phyloP scores from a whole-genome alignment of 2,329 filamentous ascomycete genomes.

The Kalmusia sp. region DNA sequence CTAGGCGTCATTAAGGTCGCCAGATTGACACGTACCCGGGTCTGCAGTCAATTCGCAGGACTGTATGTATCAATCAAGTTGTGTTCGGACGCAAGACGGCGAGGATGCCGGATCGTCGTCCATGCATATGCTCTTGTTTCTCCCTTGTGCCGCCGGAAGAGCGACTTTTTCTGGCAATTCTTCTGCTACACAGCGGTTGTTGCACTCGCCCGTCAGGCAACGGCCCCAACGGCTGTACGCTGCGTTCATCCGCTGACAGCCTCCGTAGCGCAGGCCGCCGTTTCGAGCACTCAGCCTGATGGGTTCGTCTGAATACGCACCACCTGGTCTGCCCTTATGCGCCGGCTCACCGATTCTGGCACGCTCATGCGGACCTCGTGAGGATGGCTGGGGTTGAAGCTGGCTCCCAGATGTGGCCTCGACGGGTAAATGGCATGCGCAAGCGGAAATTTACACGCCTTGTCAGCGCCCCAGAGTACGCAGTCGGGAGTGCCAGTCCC shows the following conservation, averaged over 20 bases:
- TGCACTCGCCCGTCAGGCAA: constrained; percentile 27
- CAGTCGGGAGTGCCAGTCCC: not conserved
- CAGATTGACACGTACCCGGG: not conserved
- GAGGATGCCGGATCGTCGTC: not conserved
- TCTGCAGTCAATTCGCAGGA: not conserved
- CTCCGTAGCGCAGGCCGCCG: constrained; percentile 20
- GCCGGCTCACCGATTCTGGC: constrained; percentile 19
- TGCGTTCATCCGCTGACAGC: constrained; percentile 30
- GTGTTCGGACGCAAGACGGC: not conserved
- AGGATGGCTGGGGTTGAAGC: constrained; percentile 24
- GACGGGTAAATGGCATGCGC: constrained; percentile 41
- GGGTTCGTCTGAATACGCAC: constrained; percentile 22
- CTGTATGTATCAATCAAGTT: not conserved
- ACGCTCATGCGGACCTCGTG: constrained; percentile 11
- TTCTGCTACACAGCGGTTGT: constrained; percentile 29
- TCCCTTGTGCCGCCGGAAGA: constrained; percentile 9
- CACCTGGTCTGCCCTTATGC: constrained; percentile 12
- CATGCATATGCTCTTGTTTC: constrained; percentile 1
- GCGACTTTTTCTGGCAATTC: not conserved
- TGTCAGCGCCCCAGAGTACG: constrained; percentile 24
- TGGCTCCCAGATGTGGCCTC: constrained; percentile 26
- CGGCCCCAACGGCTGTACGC: constrained; percentile 28
- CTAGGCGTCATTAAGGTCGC: not conserved
- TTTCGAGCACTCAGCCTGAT: constrained; percentile 23
- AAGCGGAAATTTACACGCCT: constrained; percentile 29